Evolutionary conservation across 176 grass and related monocot species (phyloP).

Genomic region (Oryza longistaminata): DNA sequence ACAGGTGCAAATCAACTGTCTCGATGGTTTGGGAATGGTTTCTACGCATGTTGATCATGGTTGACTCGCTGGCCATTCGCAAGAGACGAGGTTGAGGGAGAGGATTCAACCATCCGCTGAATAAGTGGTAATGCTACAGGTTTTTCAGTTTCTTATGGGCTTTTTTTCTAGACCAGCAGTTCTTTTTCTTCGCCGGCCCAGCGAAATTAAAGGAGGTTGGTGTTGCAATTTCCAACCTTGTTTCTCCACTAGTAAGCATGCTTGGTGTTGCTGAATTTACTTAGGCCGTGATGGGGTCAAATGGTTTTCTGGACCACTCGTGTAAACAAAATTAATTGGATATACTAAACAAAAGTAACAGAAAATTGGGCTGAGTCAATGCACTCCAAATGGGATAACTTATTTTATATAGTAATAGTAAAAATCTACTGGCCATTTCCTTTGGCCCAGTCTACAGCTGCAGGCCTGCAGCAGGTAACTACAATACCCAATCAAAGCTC

Average conservation of each 20-base stretch:
- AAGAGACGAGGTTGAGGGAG: no score
- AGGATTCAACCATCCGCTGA: no score
- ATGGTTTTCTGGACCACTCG: not conserved
- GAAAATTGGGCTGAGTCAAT: not conserved
- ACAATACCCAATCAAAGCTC: not conserved
- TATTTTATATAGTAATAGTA: not conserved
- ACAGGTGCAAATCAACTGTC: no score
- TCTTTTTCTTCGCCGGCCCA: no score
- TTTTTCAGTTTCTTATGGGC: not conserved
- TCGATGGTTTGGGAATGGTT: no score
- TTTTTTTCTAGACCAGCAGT: not conserved
- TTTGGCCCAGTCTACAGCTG: not conserved
- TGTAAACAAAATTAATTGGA: not conserved
- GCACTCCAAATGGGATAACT: not conserved
- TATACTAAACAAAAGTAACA: not conserved
- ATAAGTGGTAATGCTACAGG: no score
- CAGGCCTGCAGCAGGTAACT: not conserved
- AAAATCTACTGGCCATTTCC: not conserved
- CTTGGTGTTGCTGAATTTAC: not conserved
- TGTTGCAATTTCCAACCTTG: not conserved
- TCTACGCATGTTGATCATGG: no score
- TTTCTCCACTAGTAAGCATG: not conserved
- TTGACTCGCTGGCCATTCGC: no score
- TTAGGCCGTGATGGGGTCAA: not conserved
- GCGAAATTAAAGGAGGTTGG: no score